A percentile compares a stretch with the other conserved stretches of the same genome.
Conservation (phyloP, 148 eudicot species). For the Nyssa sinensis region DNA sequence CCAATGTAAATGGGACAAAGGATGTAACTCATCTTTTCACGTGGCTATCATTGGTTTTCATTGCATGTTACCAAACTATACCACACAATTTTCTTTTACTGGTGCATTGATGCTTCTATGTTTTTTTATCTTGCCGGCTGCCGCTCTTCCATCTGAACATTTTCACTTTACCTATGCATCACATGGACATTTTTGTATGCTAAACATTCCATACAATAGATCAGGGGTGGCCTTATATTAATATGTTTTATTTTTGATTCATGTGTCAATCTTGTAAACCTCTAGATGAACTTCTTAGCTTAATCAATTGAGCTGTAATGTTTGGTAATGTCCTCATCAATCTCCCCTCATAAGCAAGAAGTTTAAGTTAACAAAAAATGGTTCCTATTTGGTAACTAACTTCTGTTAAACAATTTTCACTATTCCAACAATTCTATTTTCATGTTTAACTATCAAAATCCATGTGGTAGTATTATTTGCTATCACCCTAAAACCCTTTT, state of each 20-base stretch:
- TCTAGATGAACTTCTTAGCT: neutral
- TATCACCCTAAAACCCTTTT: neutral
- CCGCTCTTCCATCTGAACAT: no score
- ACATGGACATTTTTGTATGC: neutral
- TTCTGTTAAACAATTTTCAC: neutral
- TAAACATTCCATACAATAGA: neutral
- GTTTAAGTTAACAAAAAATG: neutral
- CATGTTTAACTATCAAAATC: neutral
- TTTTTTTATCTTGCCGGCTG: no score
- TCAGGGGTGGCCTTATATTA: neutral
- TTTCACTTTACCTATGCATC: no score
- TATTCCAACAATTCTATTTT: neutral
- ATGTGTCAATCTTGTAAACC: neutral
- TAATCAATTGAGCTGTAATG: neutral
- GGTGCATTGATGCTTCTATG: no score
- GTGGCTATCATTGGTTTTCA: no score
- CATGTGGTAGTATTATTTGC: neutral
- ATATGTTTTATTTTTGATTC: neutral
- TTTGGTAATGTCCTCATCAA: neutral
- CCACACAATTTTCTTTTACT: no score
- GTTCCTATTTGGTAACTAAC: neutral
- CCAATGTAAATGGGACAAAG: neutral
- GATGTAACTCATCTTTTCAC: neutral
- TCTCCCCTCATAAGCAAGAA: neutral
- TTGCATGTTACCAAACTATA: no score